Evolutionary conservation across 345 rosid genomes (phyloP).

Genomic region (Acer saccharum): DNA sequence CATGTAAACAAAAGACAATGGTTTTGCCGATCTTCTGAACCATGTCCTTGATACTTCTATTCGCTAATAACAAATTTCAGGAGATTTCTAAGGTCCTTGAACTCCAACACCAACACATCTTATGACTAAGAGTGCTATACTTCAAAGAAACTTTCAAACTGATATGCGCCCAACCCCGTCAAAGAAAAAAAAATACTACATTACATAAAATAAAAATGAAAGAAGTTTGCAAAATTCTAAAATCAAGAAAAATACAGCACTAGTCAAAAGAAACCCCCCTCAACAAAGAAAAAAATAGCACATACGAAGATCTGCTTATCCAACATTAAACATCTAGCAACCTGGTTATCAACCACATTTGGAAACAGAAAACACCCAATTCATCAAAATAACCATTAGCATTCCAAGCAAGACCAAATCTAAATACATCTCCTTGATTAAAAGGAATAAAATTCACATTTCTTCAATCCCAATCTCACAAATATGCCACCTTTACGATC

Average conservation of each 20-base stretch:
- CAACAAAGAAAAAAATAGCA: not conserved
- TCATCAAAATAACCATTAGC: not conserved
- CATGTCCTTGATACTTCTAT: not conserved
- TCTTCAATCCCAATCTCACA: not conserved
- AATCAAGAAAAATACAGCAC: not conserved
- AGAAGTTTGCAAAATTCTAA: not conserved
- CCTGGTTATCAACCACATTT: not conserved
- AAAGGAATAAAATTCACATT: not conserved
- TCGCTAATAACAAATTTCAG: not conserved
- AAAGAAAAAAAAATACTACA: not conserved
- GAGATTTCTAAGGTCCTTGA: not conserved
- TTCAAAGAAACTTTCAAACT: not conserved
- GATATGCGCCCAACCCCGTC: not conserved
- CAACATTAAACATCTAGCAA: not conserved
- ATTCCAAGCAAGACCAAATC: not conserved
- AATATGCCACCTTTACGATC: not conserved
- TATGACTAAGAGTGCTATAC: not conserved
- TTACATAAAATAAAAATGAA: no score
- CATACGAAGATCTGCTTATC: slow-evolving; percentile 3
- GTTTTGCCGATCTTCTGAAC: not conserved
- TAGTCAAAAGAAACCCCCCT: not conserved
- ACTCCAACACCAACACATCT: not conserved
- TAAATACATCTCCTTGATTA: not conserved
- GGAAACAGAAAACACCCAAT: not conserved
- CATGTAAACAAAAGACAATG: not conserved